Base-by-base conservation (phyloP, 352 stramenopile species). In the Phytophthora sp. region DNA sequence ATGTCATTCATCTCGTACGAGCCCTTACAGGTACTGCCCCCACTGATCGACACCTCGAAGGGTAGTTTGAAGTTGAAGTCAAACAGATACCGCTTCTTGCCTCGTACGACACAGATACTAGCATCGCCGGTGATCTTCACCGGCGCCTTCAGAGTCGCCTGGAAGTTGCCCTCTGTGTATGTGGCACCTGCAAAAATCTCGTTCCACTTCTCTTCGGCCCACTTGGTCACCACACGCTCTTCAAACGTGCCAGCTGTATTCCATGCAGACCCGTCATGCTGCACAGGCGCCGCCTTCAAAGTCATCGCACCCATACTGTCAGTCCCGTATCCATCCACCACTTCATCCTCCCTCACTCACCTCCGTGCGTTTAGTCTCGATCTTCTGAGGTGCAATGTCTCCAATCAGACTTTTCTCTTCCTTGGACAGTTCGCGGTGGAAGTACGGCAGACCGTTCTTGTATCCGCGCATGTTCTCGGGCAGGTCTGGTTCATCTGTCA, bases 371-470 rank as follows among this genome's bases (percentile, higher is more conserved):
- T 79, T 74, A 1, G 70, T 52, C 49, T 89, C 80, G 31, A 94
- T 88, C 69, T 94, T 93, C 75, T 96, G 88, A 0, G 88, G 89
- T 30, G 86, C 85, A 63, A 95, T 98, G 74, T 99, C 98, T 56
- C 98, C 96, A 59, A 98, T 98, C 72, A 99, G 91, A 41, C 74
- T 83, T 70, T 98, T 98, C 33, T 97, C 94, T 60, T 99, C 88
- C 68, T 98, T 95, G 9, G 90, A 96, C 31, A 99, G 76, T 73
- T 99, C 97, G 61, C 97, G 94, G 74, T 99, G 97, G 79, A 99
- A 99, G 69, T 98, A 99, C 23, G 86, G 86, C 46, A 93, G 27
- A 0, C 86, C 86, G 56, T 95, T 93, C 80, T 93, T 93, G 74
- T 95, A 95, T 20, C 86, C 86, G 21, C 80, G 77, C 62, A 90